Evolutionary conservation across 2,329 filamentous ascomycete species (phyloP).

Genomic region (Zopfia rhizophila): DNA sequence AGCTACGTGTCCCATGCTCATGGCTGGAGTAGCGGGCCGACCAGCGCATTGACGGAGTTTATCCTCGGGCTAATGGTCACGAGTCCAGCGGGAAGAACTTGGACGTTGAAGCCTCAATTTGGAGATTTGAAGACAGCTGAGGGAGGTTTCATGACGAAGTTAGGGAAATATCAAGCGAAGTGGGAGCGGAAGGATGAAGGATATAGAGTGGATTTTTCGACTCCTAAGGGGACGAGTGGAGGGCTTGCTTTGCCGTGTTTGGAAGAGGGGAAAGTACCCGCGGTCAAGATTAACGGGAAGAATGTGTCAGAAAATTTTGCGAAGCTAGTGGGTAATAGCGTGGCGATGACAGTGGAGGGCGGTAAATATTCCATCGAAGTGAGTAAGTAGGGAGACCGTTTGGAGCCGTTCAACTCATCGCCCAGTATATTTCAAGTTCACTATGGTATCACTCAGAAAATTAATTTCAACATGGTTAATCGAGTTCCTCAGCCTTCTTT

Average conservation of each 20-base stretch:
- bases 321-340: constrained; percentile 7
- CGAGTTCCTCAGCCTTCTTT: too few species aligned
- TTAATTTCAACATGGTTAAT: too few species aligned
- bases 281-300: constrained; percentile 20
- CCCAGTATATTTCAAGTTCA: too few species aligned
- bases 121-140: constrained; percentile 56
- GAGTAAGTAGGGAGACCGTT: too few species aligned
- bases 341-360: constrained; percentile 1
- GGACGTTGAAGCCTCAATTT: constrained; percentile 58
- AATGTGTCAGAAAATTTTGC: background rate
- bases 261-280: constrained; percentile 15
- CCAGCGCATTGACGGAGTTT: constrained; percentile 50
- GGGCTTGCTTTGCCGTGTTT: constrained; percentile 37
- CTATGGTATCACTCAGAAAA: too few species aligned
- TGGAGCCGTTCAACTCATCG: too few species aligned
- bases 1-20: constrained; percentile 57
- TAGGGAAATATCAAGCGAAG: constrained; percentile 54
- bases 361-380: constrained; percentile 9
- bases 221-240: constrained; percentile 44
- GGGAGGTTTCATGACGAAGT: constrained; percentile 58
- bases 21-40: constrained; percentile 53
- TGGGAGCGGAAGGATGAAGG: constrained; percentile 40
- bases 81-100: constrained; percentile 52
- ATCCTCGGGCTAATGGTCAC: constrained; percentile 57
- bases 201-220: constrained; percentile 31